A percentile compares a stretch with the other conserved stretches of the same genome.
Conservation (phyloP, 1,284 basidiomycete genomes). For the Pseudozyma pruni region DNA sequence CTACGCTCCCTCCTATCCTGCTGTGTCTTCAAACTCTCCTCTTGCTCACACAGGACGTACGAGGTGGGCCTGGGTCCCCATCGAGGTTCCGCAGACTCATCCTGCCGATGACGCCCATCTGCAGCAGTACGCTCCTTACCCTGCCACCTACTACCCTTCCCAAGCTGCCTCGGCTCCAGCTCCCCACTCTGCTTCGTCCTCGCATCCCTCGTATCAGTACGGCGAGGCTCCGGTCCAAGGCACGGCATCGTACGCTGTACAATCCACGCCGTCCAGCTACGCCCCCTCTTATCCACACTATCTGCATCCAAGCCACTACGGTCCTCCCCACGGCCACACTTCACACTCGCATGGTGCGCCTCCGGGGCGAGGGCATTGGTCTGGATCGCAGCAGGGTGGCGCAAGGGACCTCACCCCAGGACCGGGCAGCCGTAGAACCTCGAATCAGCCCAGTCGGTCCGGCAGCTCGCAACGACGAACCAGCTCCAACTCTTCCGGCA, state of each 20-base stretch:
- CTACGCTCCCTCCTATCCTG: conserved; percentile 24
- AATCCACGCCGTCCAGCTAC: conserved; percentile 15
- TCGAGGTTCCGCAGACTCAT: conserved; percentile 42
- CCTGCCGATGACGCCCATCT: conserved; percentile 26
- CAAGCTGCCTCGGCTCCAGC: conserved; percentile 10
- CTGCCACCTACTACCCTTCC: conserved; percentile 15
- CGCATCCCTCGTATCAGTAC: conserved; percentile 23
- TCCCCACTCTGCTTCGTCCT: conserved; percentile 11
- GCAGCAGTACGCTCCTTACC: conserved; percentile 32
- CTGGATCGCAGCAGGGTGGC: conserved; percentile 10
- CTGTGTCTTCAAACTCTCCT: conserved; percentile 24
- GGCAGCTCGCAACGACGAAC: conserved; percentile 7
- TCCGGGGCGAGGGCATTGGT: conserved; percentile 10
- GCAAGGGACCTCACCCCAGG: conserved; percentile 8
- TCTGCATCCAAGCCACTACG: conserved; percentile 16
- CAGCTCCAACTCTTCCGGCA: conserved; percentile 31
- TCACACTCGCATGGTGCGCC: conserved; percentile 8
- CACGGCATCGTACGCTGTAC: conserved; percentile 12
- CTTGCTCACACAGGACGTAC: conserved; percentile 28
- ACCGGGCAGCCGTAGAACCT: conserved; percentile 17
- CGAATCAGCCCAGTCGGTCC: conserved; percentile 18
- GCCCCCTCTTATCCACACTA: conserved; percentile 17
- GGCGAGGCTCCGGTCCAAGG: conserved; percentile 8
- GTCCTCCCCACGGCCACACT: conserved; percentile 15
- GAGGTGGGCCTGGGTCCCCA: conserved; percentile 50